A percentile compares a stretch with the other conserved stretches of the same genome.
These are phyloP conservation scores for Gracilariopsis chorda DNA, from an alignment of 23 red algal genomes.

Conservation along the genomic window DNA sequence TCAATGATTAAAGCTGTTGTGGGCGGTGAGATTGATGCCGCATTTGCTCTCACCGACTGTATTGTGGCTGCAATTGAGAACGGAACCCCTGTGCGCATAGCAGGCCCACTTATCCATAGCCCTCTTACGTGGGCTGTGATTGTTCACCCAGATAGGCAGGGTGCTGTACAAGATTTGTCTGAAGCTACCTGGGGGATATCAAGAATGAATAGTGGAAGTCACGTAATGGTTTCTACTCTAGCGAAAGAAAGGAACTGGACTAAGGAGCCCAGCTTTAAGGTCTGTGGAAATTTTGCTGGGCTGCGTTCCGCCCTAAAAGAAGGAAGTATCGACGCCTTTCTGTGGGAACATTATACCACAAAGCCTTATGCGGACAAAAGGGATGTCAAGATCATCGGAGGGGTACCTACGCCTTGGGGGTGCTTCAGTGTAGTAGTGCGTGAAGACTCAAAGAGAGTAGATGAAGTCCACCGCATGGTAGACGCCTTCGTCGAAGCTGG, in stretches of 20 bases:
- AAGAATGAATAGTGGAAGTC: constrained; percentile 52
- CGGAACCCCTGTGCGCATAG: constrained; percentile 22
- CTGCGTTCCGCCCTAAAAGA: constrained; percentile 38
- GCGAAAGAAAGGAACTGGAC: constrained; percentile 43
- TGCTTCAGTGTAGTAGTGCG: constrained; percentile 53
- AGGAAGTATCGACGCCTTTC: constrained; percentile 56
- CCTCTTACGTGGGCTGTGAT: constrained; percentile 71
- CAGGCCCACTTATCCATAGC: constrained; percentile 43
- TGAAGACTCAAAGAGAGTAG: background rate
- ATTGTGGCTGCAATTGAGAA: constrained; percentile 60
- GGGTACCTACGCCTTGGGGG: constrained; percentile 69
- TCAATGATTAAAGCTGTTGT: constrained; percentile 48
- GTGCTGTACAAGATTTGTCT: constrained; percentile 11
- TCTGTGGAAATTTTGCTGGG: constrained; percentile 64
- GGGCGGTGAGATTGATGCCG: constrained; percentile 20
- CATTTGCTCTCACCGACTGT: constrained; percentile 67
- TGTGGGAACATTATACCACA: constrained; percentile 86
- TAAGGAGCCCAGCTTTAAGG: constrained; percentile 30
- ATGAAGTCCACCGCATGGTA: background rate
- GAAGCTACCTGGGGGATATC: constrained; percentile 62
- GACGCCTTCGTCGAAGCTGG: constrained; percentile 33
- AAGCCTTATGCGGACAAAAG: constrained; percentile 55
- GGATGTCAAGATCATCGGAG: constrained; percentile 54
- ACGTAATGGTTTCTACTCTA: constrained; percentile 65
- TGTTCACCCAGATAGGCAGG: background rate